Percentiles rank a stretch among this genome's conserved stretches.
phyloP scores from a whole-genome alignment of 2,329 filamentous ascomycete species.

The Lachnellula suecica region DNA sequence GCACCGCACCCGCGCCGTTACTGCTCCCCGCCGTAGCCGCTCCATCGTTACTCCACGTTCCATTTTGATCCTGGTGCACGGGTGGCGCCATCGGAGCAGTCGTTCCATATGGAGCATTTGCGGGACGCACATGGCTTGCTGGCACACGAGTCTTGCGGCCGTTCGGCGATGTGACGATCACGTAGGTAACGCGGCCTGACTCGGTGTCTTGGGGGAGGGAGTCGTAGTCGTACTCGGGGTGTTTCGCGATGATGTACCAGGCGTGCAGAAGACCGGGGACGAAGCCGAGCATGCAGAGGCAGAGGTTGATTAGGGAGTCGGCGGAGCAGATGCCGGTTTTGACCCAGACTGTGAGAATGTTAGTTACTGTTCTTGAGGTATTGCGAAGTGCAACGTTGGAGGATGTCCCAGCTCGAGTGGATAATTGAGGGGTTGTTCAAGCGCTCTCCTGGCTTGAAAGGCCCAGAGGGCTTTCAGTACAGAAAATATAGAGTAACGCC shows the following conservation, averaged over 20 bases:
- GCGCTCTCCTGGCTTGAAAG: too few relatives aligned
- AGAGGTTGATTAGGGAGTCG: slow-evolving; percentile 93
- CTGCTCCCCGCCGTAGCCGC: slow-evolving; percentile 33
- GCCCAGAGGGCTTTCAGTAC: too few relatives aligned
- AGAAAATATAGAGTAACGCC: too few relatives aligned
- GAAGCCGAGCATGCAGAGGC: slow-evolving; percentile 77
- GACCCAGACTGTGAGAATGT: slow-evolving; percentile 74
- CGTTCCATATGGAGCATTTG: slow-evolving; percentile 28
- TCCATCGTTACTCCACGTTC: slow-evolving; percentile 33
- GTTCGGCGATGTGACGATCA: slow-evolving; percentile 63
- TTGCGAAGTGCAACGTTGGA: too few relatives aligned
- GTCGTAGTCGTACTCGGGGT: slow-evolving; percentile 77
- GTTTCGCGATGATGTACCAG: slow-evolving; percentile 96
- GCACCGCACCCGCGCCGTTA: slow-evolving; percentile 52
- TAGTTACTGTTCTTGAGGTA: slow-evolving; percentile 16
- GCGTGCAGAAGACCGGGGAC: slow-evolving; percentile 89
- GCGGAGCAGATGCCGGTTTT: slow-evolving; percentile 91
- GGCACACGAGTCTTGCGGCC: slow-evolving; percentile 28
- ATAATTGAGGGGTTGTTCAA: background rate
- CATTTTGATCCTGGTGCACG: slow-evolving; percentile 33
- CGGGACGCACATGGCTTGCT: slow-evolving; percentile 26
- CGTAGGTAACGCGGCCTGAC: slow-evolving; percentile 68
- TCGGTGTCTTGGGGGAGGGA: slow-evolving; percentile 55
- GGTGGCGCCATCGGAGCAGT: slow-evolving; percentile 33
- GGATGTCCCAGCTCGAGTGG: background rate